These are phyloP conservation scores for Yarrowia osloensis DNA, from an alignment of 805 yeast genomes.

Conservation along the genomic window DNA sequence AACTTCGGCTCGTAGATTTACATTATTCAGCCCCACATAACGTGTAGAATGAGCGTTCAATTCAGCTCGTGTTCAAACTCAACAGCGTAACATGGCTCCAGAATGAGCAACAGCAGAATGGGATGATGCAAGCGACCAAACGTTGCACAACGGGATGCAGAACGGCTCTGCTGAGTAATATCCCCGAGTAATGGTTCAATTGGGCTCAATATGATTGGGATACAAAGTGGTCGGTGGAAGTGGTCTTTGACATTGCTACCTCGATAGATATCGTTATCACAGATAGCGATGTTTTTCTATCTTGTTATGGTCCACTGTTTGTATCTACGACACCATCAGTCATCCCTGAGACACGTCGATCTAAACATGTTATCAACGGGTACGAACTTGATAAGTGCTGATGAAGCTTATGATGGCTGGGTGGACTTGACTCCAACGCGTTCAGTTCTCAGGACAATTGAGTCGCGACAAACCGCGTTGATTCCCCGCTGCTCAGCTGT, in stretches of 20 bases:
- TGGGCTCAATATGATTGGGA: neutral
- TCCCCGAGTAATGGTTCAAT: neutral
- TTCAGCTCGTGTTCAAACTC: neutral
- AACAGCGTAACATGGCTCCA: neutral
- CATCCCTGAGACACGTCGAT: conserved; percentile 21
- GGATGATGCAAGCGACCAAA: neutral
- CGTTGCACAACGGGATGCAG: neutral
- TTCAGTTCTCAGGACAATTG: neutral
- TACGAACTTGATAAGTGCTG: neutral
- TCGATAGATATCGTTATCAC: neutral
- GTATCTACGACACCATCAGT: neutral
- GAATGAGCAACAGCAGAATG: neutral
- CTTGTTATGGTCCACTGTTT: neutral
- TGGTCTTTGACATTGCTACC: neutral
- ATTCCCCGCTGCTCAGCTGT: neutral
- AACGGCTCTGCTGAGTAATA: neutral
- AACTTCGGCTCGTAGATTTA: neutral
- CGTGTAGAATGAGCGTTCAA: neutral
- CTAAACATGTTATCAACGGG: conserved; percentile 11
- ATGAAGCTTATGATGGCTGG: neutral
- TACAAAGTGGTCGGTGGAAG: neutral
- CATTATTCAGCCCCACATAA: neutral
- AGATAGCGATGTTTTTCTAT: neutral
- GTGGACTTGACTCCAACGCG: neutral
- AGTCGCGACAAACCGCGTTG: neutral